phyloP scores from a whole-genome alignment of 768 basidiomycete species.

The Tricholoma saponaceum region DNA sequence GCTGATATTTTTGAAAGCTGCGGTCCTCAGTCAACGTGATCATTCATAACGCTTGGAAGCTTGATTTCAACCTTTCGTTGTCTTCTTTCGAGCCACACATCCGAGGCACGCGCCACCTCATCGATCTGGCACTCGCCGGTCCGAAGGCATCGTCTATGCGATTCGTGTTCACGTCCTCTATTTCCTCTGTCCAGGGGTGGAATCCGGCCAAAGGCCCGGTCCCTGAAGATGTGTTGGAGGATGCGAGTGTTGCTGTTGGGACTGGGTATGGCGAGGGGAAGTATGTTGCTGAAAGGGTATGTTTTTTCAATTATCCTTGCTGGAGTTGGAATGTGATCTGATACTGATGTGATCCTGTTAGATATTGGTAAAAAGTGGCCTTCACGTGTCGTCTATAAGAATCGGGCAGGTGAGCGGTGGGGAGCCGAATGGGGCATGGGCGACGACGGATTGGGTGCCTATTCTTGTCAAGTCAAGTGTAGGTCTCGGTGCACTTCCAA shows the following conservation, averaged over 20 bases:
- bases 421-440: slow-evolving; percentile 31
- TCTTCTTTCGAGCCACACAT: slow-evolving; percentile 33
- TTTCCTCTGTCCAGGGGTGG: slow-evolving; percentile 19
- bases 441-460: slow-evolving; percentile 35
- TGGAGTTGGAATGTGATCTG: background rate
- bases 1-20: slow-evolving; percentile 16
- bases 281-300: slow-evolving; percentile 30
- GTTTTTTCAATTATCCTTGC: background rate
- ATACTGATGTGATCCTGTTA: slow-evolving; percentile 7
- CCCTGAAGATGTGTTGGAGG: slow-evolving; percentile 28
- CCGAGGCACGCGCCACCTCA: slow-evolving; percentile 25
- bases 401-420: slow-evolving; percentile 37
- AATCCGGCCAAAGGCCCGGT: slow-evolving; percentile 20
- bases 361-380: slow-evolving; percentile 27
- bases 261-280: slow-evolving; percentile 30
- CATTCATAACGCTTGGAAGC: slow-evolving; percentile 35
- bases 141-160: slow-evolving; percentile 13
- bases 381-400: slow-evolving; percentile 26
- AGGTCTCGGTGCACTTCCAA: slow-evolving; percentile 24
- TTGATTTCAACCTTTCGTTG: slow-evolving; percentile 38
- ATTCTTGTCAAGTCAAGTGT: slow-evolving; percentile 34
- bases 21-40: slow-evolving; percentile 21
- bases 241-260: slow-evolving; percentile 23
- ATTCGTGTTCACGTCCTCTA: slow-evolving; percentile 31
- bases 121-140: slow-evolving; percentile 25